A percentile compares a stretch with the other conserved stretches of the same genome.
Conservation (phyloP, 805 yeast genomes). For the Lachancea cidri region DNA sequence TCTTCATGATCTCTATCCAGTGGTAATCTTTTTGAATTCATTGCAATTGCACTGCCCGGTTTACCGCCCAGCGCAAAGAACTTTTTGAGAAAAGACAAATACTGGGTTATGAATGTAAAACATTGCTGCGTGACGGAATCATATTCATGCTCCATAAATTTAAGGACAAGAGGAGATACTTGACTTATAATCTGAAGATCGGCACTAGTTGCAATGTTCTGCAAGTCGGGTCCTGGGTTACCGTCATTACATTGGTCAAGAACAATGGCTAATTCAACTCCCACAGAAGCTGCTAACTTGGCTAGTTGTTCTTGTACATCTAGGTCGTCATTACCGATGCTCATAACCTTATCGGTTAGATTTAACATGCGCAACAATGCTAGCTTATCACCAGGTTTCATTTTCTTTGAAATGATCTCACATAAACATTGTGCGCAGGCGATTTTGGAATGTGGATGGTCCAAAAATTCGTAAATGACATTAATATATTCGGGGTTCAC, state of each 20-base stretch:
- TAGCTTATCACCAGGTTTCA: conserved; percentile 66
- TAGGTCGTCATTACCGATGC: conserved; percentile 38
- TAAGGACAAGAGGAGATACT: conserved; percentile 67
- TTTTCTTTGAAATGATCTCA: conserved; percentile 70
- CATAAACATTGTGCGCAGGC: conserved; percentile 46
- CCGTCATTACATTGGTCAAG: conserved; percentile 47
- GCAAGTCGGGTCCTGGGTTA: conserved; percentile 31
- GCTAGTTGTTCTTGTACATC: conserved; percentile 77
- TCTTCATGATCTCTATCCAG: conserved; percentile 39
- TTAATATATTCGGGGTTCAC: conserved; percentile 47
- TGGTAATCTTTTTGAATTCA: conserved; percentile 33
- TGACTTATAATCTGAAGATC: conserved; percentile 46
- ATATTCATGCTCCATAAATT: conserved; percentile 71
- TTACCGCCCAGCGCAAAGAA: conserved; percentile 36
- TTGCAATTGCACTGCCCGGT: conserved; percentile 36
- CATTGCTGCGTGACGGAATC: conserved; percentile 86
- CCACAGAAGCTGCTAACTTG: conserved; percentile 65
- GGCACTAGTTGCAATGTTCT: conserved; percentile 35
- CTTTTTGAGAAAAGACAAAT: conserved; percentile 64
- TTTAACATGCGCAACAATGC: conserved; percentile 61
- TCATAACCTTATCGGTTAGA: conserved; percentile 47
- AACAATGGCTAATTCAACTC: conserved; percentile 67
- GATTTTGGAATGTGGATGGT: conserved; percentile 43
- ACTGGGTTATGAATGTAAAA: conserved; percentile 73
- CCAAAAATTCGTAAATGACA: conserved; percentile 54